A percentile compares a stretch with the other conserved stretches of the same genome.
Conservation (phyloP, 1,284 basidiomycete species). For the Flammula alnicola region DNA sequence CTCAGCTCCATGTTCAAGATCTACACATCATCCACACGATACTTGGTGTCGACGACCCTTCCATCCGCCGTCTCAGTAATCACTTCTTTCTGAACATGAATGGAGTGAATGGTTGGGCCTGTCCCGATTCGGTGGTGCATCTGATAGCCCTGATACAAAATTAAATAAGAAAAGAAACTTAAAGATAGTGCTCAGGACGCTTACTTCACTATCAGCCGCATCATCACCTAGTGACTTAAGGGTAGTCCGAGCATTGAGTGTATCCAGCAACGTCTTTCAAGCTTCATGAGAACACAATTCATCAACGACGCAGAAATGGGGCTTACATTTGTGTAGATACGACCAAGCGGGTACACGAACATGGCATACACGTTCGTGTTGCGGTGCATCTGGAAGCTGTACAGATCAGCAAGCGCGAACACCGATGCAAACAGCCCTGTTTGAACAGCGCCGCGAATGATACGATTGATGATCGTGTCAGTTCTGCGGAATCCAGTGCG, state of each 20-base stretch:
- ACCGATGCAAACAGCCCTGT: conserved; percentile 48
- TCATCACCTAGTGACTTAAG: conserved; percentile 30
- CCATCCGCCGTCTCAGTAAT: conserved; percentile 29
- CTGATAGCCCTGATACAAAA: conserved; percentile 28
- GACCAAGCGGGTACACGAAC: conserved; percentile 48
- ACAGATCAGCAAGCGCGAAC: conserved; percentile 47
- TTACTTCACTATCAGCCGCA: background rate
- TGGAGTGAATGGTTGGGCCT: conserved; percentile 33
- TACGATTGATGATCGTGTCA: conserved; percentile 46
- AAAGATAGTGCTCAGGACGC: background rate
- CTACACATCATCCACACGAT: conserved; percentile 4
- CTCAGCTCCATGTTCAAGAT: too few species aligned
- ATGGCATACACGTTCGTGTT: conserved; percentile 46
- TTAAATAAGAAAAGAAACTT: background rate
- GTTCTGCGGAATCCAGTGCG: conserved; percentile 48
- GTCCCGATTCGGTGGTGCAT: conserved; percentile 35
- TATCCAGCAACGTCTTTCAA: conserved; percentile 47
- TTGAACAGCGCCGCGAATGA: conserved; percentile 53
- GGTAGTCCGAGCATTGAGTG: conserved; percentile 39
- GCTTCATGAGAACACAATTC: too few species aligned
- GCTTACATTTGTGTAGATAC: conserved; percentile 48
- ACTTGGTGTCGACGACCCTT: conserved; percentile 34
- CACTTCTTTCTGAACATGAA: conserved; percentile 40
- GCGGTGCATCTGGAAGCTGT: conserved; percentile 42
- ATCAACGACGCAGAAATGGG: too few species aligned